Percentiles rank a stretch among this genome's conserved stretches.
phyloP scores from a whole-genome alignment of 1,139 yeast species.

The Taiozyma sp. region DNA sequence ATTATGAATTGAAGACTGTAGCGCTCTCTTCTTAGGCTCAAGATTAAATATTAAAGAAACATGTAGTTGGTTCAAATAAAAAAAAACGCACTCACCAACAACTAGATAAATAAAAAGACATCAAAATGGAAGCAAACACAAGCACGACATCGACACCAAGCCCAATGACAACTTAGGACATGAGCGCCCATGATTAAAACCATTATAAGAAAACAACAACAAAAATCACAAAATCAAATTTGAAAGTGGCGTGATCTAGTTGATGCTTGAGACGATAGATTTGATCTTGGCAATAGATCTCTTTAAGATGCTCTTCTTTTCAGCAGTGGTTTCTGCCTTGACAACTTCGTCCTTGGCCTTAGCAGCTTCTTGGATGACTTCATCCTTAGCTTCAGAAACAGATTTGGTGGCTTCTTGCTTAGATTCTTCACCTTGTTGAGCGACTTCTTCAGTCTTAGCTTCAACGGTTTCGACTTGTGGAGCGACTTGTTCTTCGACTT shows the following conservation, averaged over 20 bases:
- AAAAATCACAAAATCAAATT: neutral
- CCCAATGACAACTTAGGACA: neutral
- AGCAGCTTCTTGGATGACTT: constrained; percentile 3
- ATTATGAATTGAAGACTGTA: neutral
- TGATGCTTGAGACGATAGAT: constrained; percentile 25
- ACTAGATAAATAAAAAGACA: neutral
- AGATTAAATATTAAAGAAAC: neutral
- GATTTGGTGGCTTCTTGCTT: constrained; percentile 7
- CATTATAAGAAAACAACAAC: neutral
- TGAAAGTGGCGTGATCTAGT: constrained; percentile 4
- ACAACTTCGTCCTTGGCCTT: constrained; percentile 3
- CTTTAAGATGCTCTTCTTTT: constrained; percentile 46
- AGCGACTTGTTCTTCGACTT: constrained; percentile 16
- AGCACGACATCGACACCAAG: neutral
- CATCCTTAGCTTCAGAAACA: constrained; percentile 17
- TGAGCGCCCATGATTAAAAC: neutral
- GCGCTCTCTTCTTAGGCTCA: neutral
- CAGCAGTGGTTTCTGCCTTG: constrained; percentile 18
- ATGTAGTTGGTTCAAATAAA: neutral
- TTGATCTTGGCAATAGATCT: constrained; percentile 44
- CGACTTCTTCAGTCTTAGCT: constrained; percentile 8
- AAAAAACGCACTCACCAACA: neutral
- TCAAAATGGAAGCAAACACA: neutral
- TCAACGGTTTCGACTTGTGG: constrained; percentile 2
- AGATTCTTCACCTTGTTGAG: constrained; percentile 5